phyloP scores from a whole-genome alignment of 1,139 yeast species.

The Taphrina betulina region DNA sequence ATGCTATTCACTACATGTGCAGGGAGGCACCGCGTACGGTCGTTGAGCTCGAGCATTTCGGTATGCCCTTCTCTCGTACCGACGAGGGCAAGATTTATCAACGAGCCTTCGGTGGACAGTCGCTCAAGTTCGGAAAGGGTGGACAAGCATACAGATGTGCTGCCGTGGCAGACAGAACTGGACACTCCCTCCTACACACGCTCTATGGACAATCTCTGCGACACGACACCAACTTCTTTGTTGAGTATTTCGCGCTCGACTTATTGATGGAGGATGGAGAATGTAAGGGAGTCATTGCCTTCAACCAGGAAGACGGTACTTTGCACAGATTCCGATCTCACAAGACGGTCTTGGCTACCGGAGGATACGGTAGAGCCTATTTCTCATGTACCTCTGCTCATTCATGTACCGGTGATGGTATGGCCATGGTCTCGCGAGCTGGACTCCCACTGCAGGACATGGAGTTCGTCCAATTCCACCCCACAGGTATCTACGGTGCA shows the following conservation, averaged over 20 bases:
- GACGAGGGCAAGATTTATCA: conserved; percentile 96
- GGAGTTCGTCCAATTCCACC: conserved; percentile 98
- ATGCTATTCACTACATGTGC: conserved; percentile 98
- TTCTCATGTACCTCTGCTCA: conserved; percentile 99
- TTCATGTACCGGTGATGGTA: conserved; percentile 99
- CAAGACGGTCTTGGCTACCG: conserved; percentile 94
- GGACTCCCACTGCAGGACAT: conserved; percentile 96
- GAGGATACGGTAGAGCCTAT: conserved; percentile 98
- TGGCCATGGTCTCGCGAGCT: conserved; percentile 97
- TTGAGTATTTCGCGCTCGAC: conserved; percentile 95
- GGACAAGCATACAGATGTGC: conserved; percentile 99
- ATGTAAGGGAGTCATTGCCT: conserved; percentile 95
- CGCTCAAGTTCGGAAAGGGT: conserved; percentile 93
- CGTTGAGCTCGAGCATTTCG: conserved; percentile 95
- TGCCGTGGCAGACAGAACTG: conserved; percentile 99
- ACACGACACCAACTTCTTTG: conserved; percentile 96
- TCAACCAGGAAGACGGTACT: conserved; percentile 98
- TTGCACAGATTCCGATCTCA: conserved; percentile 96
- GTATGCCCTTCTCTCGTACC: conserved; percentile 97
- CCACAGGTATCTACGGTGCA: conserved; percentile 98
- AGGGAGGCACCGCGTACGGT: conserved; percentile 96
- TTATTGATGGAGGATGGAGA: conserved; percentile 93
- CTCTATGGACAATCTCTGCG: conserved; percentile 94
- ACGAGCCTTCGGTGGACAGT: conserved; percentile 98
- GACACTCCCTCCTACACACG: conserved; percentile 94